Evolutionary conservation across 352 stramenopile species (phyloP).

Genomic region (Pythium dissimile): DNA sequence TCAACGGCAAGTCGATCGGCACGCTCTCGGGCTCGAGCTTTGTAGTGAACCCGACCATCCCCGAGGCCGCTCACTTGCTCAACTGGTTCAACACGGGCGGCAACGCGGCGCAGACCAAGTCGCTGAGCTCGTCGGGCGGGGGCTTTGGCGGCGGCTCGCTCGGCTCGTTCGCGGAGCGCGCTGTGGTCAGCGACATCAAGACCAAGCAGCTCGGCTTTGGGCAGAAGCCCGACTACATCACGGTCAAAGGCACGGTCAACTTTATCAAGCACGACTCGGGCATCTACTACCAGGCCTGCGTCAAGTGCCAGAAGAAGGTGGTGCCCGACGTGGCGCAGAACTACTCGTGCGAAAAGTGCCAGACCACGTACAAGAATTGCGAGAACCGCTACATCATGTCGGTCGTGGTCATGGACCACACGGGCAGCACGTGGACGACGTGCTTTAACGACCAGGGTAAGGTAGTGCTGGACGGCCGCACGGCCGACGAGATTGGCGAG

Average conservation of each 20-base stretch:
- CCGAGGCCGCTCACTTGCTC: slow-evolving; percentile 78
- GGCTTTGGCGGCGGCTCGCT: slow-evolving; percentile 74
- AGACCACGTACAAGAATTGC: slow-evolving; percentile 92
- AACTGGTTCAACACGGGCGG: slow-evolving; percentile 85
- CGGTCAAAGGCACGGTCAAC: slow-evolving; percentile 94
- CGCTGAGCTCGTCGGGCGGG: slow-evolving; percentile 62
- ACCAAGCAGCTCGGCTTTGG: slow-evolving; percentile 91
- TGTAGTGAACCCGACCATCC: slow-evolving; percentile 81
- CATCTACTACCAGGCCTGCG: slow-evolving; percentile 86
- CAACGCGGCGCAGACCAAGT: slow-evolving; percentile 66
- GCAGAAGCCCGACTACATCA: slow-evolving; percentile 97
- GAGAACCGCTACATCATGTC: slow-evolving; percentile 96
- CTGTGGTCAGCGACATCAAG: slow-evolving; percentile 93
- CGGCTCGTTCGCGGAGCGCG: slow-evolving; percentile 86
- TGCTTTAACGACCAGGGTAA: slow-evolving; percentile 97
- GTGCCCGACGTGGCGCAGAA: slow-evolving; percentile 92
- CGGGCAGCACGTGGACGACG: slow-evolving; percentile 93
- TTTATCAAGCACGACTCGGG: slow-evolving; percentile 96
- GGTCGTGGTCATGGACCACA: slow-evolving; percentile 92
- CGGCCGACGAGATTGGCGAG: slow-evolving; percentile 91
- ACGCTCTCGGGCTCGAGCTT: slow-evolving; percentile 81
- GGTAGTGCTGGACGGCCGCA: slow-evolving; percentile 88
- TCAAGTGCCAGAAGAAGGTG: slow-evolving; percentile 91
- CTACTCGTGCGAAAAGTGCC: slow-evolving; percentile 96
- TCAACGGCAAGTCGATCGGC: slow-evolving; percentile 90